Conservation (phyloP, 805 yeast genomes). For the Barnettozyma vustinii region DNA sequence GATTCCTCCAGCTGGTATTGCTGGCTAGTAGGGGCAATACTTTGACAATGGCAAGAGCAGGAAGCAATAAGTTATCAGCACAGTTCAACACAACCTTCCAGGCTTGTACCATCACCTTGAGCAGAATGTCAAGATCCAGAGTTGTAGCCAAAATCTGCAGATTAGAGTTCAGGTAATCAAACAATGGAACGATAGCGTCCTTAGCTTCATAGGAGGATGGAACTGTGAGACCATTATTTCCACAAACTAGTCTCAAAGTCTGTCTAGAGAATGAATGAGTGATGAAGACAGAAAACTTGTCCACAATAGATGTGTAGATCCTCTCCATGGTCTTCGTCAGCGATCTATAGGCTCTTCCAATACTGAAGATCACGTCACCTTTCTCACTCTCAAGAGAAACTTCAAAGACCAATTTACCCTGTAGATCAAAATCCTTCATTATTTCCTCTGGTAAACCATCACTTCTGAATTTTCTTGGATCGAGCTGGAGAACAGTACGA, state of each 20-base stretch:
- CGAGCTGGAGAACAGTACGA: slow-evolving; percentile 51
- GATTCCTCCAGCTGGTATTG: slow-evolving; percentile 33
- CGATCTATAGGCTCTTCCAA: slow-evolving; percentile 70
- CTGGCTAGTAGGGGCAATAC: slow-evolving; percentile 25
- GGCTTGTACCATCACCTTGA: slow-evolving; percentile 66
- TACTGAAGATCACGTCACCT: slow-evolving; percentile 72
- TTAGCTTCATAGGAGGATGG: slow-evolving; percentile 47
- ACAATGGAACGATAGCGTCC: slow-evolving; percentile 66
- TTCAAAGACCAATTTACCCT: slow-evolving; percentile 62
- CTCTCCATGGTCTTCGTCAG: slow-evolving; percentile 61
- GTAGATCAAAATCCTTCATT: slow-evolving; percentile 51
- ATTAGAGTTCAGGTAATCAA: slow-evolving; percentile 67
- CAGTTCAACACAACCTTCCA: slow-evolving; percentile 71
- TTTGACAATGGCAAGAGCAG: slow-evolving; percentile 51
- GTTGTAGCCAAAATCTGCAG: slow-evolving; percentile 56
- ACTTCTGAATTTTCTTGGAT: slow-evolving; percentile 56
- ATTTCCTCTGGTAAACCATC: slow-evolving; percentile 64
- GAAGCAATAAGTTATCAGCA: slow-evolving; percentile 70
- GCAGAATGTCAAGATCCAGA: slow-evolving; percentile 48
- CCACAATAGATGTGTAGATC: slow-evolving; percentile 63
- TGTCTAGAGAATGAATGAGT: slow-evolving; percentile 50
- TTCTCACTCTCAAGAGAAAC: slow-evolving; percentile 76
- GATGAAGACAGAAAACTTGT: slow-evolving; percentile 63
- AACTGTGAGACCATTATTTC: slow-evolving; percentile 37
- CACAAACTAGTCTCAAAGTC: slow-evolving; percentile 53